Evolutionary conservation across 805 yeast species (phyloP).

Genomic region (Osmozyma mogii): DNA sequence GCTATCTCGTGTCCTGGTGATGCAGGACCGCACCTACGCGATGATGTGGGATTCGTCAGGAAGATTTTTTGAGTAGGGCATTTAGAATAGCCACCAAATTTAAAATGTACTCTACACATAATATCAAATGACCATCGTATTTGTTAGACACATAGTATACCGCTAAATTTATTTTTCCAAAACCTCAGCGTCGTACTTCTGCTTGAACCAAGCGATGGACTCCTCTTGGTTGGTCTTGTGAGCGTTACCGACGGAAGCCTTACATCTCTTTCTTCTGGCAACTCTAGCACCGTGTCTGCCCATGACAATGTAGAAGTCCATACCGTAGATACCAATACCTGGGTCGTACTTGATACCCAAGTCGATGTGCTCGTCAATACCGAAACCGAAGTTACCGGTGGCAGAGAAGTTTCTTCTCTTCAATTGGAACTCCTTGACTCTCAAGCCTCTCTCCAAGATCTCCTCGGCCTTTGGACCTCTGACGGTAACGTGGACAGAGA

Average conservation of each 20-base stretch:
- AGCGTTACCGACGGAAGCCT: conserved; percentile 79
- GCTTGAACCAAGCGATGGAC: conserved; percentile 98
- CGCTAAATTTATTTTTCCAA: conserved; percentile 54
- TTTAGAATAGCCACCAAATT: too few relatives aligned
- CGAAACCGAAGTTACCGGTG: conserved; percentile 99
- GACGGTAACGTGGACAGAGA: conserved; percentile 97
- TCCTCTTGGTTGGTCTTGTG: conserved; percentile 92
- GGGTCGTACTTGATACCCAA: conserved; percentile 99
- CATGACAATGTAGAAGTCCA: conserved; percentile 99
- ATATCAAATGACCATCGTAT: too few relatives aligned
- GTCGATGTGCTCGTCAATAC: conserved; percentile 98
- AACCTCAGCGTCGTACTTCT: conserved; percentile 98
- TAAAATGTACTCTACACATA: too few relatives aligned
- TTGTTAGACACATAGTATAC: not conserved
- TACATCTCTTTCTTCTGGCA: conserved; percentile 96
- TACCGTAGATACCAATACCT: conserved; percentile 99
- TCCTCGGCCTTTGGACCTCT: conserved; percentile 99
- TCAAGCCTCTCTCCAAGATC: conserved; percentile 98
- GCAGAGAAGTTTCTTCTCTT: conserved; percentile 90
- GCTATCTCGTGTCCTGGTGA: too few relatives aligned
- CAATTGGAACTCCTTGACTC: conserved; percentile 99
- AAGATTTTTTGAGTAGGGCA: too few relatives aligned
- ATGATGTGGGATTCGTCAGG: too few relatives aligned
- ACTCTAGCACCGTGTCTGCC: conserved; percentile 99
- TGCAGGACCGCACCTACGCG: too few relatives aligned